These are phyloP conservation scores for Diutina neorugosa DNA, from an alignment of 1,139 yeast species.

Conservation along the genomic window DNA sequence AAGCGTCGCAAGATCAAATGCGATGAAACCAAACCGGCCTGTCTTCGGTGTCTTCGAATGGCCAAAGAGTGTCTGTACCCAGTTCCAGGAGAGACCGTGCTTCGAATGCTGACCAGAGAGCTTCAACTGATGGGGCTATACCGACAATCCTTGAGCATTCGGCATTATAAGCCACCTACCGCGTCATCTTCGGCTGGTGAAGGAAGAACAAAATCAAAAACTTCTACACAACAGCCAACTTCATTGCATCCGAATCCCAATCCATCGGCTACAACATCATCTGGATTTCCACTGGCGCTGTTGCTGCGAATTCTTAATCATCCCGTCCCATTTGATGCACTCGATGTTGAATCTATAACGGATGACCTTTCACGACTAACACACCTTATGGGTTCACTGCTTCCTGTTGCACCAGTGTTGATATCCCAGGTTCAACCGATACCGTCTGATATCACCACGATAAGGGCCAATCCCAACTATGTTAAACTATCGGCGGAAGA, in stretches of 20 bases:
- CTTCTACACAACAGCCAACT: not conserved
- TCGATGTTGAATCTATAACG: not conserved
- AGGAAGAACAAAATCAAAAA: not conserved
- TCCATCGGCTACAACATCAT: not conserved
- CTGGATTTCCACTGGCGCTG: not conserved
- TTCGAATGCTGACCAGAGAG: conserved; percentile 6
- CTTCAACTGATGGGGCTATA: conserved; percentile 1
- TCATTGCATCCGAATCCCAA: not conserved
- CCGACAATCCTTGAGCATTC: not conserved
- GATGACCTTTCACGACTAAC: not conserved
- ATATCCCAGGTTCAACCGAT: conserved; percentile 16
- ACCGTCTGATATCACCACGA: conserved; percentile 3
- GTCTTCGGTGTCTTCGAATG: conserved; percentile 32
- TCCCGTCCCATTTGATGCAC: not conserved
- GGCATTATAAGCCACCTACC: not conserved
- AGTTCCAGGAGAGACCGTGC: conserved; percentile 13
- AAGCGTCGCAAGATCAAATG: conserved; percentile 35
- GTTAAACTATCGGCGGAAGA: conserved; percentile 13
- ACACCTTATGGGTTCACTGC: not conserved
- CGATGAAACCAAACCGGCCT: conserved; percentile 47
- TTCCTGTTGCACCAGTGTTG: not conserved
- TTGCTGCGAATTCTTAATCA: not conserved
- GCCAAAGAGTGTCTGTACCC: conserved; percentile 23
- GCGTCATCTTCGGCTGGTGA: not conserved
- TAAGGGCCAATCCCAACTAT: not conserved